Conservation (phyloP, 2,329 filamentous ascomycete genomes). For the Pyricularia sp. region DNA sequence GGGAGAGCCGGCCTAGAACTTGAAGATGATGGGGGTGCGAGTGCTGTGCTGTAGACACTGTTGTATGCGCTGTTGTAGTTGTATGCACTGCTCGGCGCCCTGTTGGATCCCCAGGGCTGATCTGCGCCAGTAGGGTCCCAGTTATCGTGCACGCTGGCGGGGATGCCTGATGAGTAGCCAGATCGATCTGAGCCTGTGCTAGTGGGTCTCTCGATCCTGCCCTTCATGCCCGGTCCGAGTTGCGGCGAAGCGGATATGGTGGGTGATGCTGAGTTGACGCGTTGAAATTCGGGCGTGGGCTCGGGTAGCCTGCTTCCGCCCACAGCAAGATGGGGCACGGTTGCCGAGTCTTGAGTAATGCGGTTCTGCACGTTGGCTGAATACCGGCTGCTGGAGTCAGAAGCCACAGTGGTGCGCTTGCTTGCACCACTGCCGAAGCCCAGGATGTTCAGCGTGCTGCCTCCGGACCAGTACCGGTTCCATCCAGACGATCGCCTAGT, state of each 20-base stretch:
- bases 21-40: constrained; percentile 22
- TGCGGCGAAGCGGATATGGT: constrained; percentile 53
- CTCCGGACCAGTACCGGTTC: constrained; percentile 71
- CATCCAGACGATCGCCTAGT: constrained; percentile 60
- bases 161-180: constrained; percentile 55
- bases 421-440: constrained; percentile 42
- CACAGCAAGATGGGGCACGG: constrained; percentile 59
- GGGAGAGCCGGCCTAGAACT: constrained; percentile 16
- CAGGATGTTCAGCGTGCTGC: constrained; percentile 57
- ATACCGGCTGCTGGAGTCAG: constrained; percentile 48
- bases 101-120: constrained; percentile 38
- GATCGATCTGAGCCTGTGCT: constrained; percentile 39
- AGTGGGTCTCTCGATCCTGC: constrained; percentile 48
- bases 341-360: constrained; percentile 56
- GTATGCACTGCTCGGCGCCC: constrained; percentile 43
- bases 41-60: constrained; percentile 32
- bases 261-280: constrained; percentile 61
- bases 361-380: constrained; percentile 29
- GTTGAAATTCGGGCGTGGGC: constrained; percentile 51
- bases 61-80: constrained; percentile 31
- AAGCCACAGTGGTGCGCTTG: constrained; percentile 41
- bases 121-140: constrained; percentile 38
- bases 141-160: constrained; percentile 50
- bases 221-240: constrained; percentile 43
- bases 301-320: constrained; percentile 27